Percentiles rank a stretch among this genome's conserved stretches.
Evolutionary conservation across 78 protist species (phyloP).

Genomic region (Chrysochromulina tobinii): DNA sequence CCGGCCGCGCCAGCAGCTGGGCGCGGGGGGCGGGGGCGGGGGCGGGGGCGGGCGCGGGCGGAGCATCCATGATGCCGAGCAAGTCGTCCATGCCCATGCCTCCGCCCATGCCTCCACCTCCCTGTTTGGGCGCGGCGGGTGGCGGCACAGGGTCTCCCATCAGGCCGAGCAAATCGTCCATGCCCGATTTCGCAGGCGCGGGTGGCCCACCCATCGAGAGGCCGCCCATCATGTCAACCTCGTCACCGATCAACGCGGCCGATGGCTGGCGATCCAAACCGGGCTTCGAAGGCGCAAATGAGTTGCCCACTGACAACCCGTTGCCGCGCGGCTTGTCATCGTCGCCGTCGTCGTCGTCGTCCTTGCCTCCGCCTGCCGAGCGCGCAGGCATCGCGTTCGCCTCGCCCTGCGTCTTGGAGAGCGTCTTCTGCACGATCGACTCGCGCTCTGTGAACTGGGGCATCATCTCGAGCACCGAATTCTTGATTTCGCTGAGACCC

Average conservation of each 20-base stretch:
- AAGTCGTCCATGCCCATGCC: not conserved
- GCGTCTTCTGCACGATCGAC: constrained; percentile 47
- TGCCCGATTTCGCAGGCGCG: no score
- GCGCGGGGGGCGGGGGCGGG: not conserved
- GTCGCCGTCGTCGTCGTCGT: not conserved
- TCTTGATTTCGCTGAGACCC: not conserved
- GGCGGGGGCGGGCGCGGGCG: not conserved
- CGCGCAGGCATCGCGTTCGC: no score
- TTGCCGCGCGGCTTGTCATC: not conserved
- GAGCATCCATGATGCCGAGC: not conserved
- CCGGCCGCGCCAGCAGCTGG: not conserved
- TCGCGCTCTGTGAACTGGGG: constrained; percentile 78
- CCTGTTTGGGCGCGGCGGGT: not conserved
- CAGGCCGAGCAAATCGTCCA: not conserved
- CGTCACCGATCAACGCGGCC: no score
- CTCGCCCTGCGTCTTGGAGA: no score
- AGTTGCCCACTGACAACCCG: not conserved
- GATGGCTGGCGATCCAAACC: no score
- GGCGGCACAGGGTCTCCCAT: not conserved
- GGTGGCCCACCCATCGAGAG: no score
- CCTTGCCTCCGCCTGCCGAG: not conserved
- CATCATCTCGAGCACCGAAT: constrained; percentile 69
- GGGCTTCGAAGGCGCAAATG: no score
- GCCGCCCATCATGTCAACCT: no score
- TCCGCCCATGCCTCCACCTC: not conserved